Conservation (phyloP, 352 stramenopile genomes). For the Globisporangium emineosum region DNA sequence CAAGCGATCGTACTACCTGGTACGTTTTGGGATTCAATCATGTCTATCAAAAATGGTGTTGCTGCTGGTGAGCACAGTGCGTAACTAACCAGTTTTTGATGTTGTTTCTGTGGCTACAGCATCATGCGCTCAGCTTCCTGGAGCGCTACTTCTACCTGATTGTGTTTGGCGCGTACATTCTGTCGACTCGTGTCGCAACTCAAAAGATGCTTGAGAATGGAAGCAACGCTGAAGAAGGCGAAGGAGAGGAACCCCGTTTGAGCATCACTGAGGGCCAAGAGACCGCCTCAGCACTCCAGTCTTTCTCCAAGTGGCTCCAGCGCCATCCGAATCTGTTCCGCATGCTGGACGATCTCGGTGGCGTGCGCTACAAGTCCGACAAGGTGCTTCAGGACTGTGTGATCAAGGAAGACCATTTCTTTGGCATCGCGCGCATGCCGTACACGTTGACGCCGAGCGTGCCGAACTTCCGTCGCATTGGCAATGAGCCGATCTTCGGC, state of each 20-base stretch:
- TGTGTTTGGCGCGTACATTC: conserved; percentile 82
- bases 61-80: not conserved
- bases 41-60: not conserved
- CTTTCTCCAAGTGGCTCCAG: conserved; percentile 84
- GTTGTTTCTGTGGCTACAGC: conserved; percentile 24
- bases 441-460: conserved; percentile 66
- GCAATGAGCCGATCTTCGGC: conserved; percentile 81
- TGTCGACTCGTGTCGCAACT: conserved; percentile 26
- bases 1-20: conserved; percentile 79
- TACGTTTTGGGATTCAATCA: conserved; percentile 14
- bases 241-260: conserved; percentile 22
- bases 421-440: conserved; percentile 64
- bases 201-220: conserved; percentile 12
- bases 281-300: conserved; percentile 22
- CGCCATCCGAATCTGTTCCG: conserved; percentile 70
- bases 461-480: conserved; percentile 85
- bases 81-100: not conserved
- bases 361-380: conserved; percentile 80
- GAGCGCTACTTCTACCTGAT: conserved; percentile 89
- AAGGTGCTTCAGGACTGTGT: conserved; percentile 79
- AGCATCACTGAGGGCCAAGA: conserved; percentile 22
- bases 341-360: conserved; percentile 69
- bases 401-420: conserved; percentile 90
- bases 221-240: conserved; percentile 3
- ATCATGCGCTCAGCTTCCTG: conserved; percentile 83